Conservation (phyloP, 2,329 filamentous ascomycete genomes). For the Beauveria caledonica region DNA sequence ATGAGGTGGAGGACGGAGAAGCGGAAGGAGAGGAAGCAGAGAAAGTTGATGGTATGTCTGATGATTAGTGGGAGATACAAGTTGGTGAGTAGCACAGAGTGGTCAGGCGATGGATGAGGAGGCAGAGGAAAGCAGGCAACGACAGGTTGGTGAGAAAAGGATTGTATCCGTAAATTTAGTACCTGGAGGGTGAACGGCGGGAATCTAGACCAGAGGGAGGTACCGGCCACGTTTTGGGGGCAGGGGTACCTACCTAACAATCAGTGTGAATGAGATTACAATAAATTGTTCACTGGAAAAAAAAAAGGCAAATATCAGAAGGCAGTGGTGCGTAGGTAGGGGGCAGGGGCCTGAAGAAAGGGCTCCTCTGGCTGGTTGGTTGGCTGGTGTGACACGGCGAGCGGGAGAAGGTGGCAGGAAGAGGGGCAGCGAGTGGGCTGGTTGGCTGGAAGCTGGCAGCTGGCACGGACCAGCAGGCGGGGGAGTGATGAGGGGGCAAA, state of each 20-base stretch:
- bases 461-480: slow-evolving; percentile 5
- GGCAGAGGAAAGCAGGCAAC: background rate
- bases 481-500: background rate
- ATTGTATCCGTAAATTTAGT: background rate
- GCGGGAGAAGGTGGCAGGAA: background rate
- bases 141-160: background rate
- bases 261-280: no score
- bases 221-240: background rate
- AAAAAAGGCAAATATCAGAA: background rate
- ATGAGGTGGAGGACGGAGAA: background rate
- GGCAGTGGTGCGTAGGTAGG: background rate
- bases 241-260: background rate
- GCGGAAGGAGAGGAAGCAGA: background rate
- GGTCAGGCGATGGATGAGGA: background rate
- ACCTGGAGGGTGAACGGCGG: background rate
- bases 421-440: background rate
- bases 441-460: background rate
- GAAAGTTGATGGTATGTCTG: background rate
- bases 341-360: background rate
- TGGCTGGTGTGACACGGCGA: background rate
- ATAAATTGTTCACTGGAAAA: background rate
- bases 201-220: background rate
- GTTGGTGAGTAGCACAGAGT: background rate
- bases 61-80: background rate
- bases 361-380: background rate